Percentiles rank a stretch among this genome's conserved stretches.
These are phyloP conservation scores for Eustoma russellianum DNA, from an alignment of 257 asterid species.

Conservation along the genomic window DNA sequence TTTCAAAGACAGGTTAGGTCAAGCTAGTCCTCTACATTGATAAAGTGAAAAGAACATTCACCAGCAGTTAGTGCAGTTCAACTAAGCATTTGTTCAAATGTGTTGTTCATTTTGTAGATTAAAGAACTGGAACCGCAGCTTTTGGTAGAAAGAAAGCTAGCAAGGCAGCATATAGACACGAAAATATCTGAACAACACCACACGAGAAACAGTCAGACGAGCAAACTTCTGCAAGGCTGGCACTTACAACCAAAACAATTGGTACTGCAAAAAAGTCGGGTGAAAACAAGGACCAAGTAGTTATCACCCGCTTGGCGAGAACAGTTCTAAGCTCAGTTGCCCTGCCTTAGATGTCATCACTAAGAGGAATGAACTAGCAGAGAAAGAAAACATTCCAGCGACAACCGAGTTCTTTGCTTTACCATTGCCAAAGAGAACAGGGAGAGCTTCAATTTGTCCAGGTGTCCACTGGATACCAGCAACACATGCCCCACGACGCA, in stretches of 20 bases:
- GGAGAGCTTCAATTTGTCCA: slow-evolving; percentile 34
- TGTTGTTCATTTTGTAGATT: slow-evolving; percentile 35
- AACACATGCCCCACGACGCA: slow-evolving; percentile 40
- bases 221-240: slow-evolving; percentile 40
- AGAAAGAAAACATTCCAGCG: slow-evolving; percentile 63
- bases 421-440: slow-evolving; percentile 42
- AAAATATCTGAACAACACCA: slow-evolving; percentile 58
- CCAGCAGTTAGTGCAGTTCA: not conserved
- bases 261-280: slow-evolving; percentile 16
- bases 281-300: no score
- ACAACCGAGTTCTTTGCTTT: slow-evolving; percentile 30
- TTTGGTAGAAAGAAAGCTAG: slow-evolving; percentile 80
- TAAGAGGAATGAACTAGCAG: slow-evolving; percentile 22
- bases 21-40: not conserved
- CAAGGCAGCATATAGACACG: slow-evolving; percentile 72
- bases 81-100: no score
- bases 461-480: slow-evolving; percentile 18
- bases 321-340: slow-evolving; percentile 32
- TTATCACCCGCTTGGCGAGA: no score
- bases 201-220: slow-evolving; percentile 38
- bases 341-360: slow-evolving; percentile 26
- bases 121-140: slow-evolving; percentile 92
- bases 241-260: slow-evolving; percentile 43
- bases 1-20: not conserved
- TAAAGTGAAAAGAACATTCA: not conserved